Percentiles rank a stretch among this genome's conserved stretches.
These are phyloP conservation scores for Phialocephala subalpina DNA, from an alignment of 2,329 filamentous ascomycete genomes.

Conservation along the genomic window DNA sequence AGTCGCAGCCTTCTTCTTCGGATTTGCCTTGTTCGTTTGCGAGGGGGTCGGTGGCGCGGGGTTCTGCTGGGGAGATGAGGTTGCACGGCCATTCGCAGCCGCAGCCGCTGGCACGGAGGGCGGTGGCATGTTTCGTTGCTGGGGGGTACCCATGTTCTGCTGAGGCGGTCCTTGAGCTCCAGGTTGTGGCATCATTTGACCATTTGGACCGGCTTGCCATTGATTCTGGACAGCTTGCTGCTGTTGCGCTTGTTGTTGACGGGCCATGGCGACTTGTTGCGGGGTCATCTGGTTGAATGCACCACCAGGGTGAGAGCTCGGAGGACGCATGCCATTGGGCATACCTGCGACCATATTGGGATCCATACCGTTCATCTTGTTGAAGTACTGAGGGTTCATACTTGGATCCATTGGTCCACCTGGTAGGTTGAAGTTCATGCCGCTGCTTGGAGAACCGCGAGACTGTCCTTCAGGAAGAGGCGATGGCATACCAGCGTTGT, in stretches of 20 bases:
- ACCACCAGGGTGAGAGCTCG: slow-evolving; percentile 70
- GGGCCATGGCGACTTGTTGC: slow-evolving; percentile 57
- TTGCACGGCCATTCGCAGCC: slow-evolving; percentile 61
- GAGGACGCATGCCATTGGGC: slow-evolving; percentile 72
- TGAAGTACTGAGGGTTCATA: slow-evolving; percentile 66
- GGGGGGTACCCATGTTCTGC: slow-evolving; percentile 65
- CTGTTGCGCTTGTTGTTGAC: slow-evolving; percentile 54
- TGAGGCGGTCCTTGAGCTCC: slow-evolving; percentile 46
- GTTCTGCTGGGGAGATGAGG: slow-evolving; percentile 70
- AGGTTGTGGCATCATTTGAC: slow-evolving; percentile 56
- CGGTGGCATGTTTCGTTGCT: slow-evolving; percentile 75
- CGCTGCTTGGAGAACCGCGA: slow-evolving; percentile 68
- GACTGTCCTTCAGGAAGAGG: slow-evolving; percentile 75
- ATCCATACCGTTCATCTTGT: slow-evolving; percentile 58
- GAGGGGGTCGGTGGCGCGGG: slow-evolving; percentile 80
- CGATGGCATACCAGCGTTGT: slow-evolving; percentile 72
- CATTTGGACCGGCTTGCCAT: slow-evolving; percentile 46
- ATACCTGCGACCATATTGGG: slow-evolving; percentile 65
- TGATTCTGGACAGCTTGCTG: slow-evolving; percentile 32
- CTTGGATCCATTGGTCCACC: slow-evolving; percentile 66
- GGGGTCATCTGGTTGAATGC: slow-evolving; percentile 59
- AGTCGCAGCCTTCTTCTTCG: slow-evolving; percentile 77
- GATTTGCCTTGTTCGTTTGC: slow-evolving; percentile 74
- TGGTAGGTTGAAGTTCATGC: slow-evolving; percentile 67
- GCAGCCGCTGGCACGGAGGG: slow-evolving; percentile 64